These are phyloP conservation scores for Cryptococcus sp. DNA, from an alignment of 1,284 basidiomycete genomes.

Conservation along the genomic window DNA sequence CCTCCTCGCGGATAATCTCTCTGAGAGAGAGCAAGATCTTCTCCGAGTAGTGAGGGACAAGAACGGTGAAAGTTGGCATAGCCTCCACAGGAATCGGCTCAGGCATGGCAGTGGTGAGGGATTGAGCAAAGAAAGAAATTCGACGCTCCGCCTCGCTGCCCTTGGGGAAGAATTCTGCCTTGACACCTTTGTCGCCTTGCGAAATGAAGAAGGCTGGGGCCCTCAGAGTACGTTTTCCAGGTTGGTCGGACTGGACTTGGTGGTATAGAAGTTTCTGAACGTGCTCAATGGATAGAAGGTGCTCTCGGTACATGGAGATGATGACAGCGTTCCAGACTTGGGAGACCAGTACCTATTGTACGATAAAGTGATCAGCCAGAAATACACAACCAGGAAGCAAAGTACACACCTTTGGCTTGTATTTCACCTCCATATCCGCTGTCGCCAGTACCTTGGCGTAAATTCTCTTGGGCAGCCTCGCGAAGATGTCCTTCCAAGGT, in stretches of 20 bases:
- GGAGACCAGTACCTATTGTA: slow-evolving; percentile 77
- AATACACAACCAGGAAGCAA: too few relatives aligned
- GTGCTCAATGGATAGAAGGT: slow-evolving; percentile 91
- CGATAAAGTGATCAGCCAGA: slow-evolving; percentile 1
- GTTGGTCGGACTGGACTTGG: slow-evolving; percentile 79
- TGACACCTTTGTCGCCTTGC: slow-evolving; percentile 77
- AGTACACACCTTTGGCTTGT: slow-evolving; percentile 82
- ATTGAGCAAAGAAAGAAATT: slow-evolving; percentile 96
- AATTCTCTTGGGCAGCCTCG: slow-evolving; percentile 87
- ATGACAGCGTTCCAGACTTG: slow-evolving; percentile 99
- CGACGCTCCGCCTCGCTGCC: slow-evolving; percentile 91
- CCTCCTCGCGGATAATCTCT: slow-evolving; percentile 95
- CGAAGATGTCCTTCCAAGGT: slow-evolving; percentile 93
- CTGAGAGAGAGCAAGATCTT: slow-evolving; percentile 91
- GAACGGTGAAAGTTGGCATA: slow-evolving; percentile 95
- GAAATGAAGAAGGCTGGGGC: slow-evolving; percentile 94
- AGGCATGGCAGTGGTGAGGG: slow-evolving; percentile 83
- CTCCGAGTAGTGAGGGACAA: slow-evolving; percentile 94
- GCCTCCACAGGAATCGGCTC: slow-evolving; percentile 88
- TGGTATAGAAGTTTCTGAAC: slow-evolving; percentile 93
- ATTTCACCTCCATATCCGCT: slow-evolving; percentile 89
- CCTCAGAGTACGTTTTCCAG: slow-evolving; percentile 80
- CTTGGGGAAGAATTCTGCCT: slow-evolving; percentile 88
- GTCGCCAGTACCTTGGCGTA: slow-evolving; percentile 91
- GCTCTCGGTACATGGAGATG: slow-evolving; percentile 99